Evolutionary conservation across 768 basidiomycete species (phyloP).

Genomic region (Pulveroboletus sp.): DNA sequence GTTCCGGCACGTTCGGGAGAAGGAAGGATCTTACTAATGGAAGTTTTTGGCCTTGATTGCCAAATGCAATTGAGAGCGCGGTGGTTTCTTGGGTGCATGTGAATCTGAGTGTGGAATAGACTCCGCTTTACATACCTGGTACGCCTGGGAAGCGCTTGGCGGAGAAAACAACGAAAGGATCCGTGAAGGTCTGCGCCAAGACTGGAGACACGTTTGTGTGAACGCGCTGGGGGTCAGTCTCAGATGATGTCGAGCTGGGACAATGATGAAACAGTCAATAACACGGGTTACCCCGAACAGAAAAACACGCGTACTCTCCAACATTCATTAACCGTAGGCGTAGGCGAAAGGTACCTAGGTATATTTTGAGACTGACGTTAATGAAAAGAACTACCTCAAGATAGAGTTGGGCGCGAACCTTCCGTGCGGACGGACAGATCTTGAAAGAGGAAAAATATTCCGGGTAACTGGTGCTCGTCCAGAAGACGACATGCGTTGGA

Average conservation of each 20-base stretch:
- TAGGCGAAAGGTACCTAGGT: constrained; percentile 75
- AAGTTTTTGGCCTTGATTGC: constrained; percentile 86
- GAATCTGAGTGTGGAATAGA: constrained; percentile 15
- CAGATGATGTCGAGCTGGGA: constrained; percentile 66
- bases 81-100: constrained; percentile 63
- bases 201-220: constrained; percentile 71
- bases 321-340: constrained; percentile 87
- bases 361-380: constrained; percentile 18
- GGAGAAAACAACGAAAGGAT: constrained; percentile 82
- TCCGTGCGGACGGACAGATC: constrained; percentile 92
- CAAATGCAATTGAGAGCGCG: constrained; percentile 81
- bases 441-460: constrained; percentile 94
- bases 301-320: constrained; percentile 67
- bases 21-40: constrained; percentile 59
- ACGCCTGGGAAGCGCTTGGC: constrained; percentile 96
- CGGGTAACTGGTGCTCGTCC: constrained; percentile 81
- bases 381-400: constrained; percentile 21
- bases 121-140: constrained; percentile 53
- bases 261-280: constrained; percentile 21
- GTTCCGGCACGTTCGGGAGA: constrained; percentile 19
- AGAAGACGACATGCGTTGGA: constrained; percentile 80
- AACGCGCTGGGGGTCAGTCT: constrained; percentile 58
- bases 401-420: constrained; percentile 48
- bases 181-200: constrained; percentile 79
- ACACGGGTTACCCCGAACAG: constrained; percentile 13